Evolutionary conservation across 345 rosid species (phyloP).

Genomic region (Toxicodendron radicans): DNA sequence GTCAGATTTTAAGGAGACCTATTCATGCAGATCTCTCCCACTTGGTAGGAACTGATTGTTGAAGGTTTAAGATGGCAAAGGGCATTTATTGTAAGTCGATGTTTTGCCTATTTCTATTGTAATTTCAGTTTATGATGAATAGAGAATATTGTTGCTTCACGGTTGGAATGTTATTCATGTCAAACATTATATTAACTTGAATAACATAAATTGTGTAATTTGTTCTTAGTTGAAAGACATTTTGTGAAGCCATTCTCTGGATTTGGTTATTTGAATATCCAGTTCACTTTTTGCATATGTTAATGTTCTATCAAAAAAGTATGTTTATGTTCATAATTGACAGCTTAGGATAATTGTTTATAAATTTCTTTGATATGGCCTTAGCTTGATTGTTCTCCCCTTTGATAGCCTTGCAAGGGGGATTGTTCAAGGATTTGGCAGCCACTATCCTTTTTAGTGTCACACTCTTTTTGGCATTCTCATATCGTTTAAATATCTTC

Average conservation of each 20-base stretch:
- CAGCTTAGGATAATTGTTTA: background rate
- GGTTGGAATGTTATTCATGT: background rate
- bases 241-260: background rate
- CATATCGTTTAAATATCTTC: background rate
- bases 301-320: background rate
- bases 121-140: background rate
- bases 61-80: slow-evolving; percentile 5
- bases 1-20: slow-evolving; percentile 73
- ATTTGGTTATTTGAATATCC: background rate
- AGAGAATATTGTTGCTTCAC: slow-evolving; percentile 1
- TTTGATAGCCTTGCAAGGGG: background rate
- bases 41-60: slow-evolving; percentile 74
- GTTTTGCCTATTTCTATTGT: background rate
- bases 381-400: background rate
- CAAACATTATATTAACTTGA: background rate
- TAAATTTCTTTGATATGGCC: background rate
- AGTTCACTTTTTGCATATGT: background rate
- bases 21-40: slow-evolving; percentile 74
- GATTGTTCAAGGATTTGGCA: background rate
- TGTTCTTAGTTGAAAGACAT: background rate
- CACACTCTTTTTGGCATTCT: background rate
- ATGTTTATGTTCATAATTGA: background rate
- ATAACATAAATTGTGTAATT: background rate
- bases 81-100: slow-evolving; percentile 15
- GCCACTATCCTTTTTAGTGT: background rate